Conservation (phyloP, 2,329 filamentous ascomycete genomes). For the Plenodomus lindquistii region DNA sequence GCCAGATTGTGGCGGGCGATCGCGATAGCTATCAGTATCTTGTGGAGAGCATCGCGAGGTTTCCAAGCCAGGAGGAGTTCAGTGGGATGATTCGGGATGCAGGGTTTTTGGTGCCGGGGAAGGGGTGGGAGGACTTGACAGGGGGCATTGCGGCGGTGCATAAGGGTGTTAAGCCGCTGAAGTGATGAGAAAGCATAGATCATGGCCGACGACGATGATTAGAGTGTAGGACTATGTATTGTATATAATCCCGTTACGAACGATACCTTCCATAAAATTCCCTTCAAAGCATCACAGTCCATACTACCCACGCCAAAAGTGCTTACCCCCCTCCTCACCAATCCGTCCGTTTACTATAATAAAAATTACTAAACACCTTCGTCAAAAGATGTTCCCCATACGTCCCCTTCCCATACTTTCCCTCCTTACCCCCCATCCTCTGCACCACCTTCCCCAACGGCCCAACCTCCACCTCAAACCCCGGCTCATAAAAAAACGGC, state of each 20-base stretch:
- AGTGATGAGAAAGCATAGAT: background rate
- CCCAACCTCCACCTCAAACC: conserved; percentile 46
- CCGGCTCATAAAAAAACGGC: conserved; percentile 56
- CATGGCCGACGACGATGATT: background rate
- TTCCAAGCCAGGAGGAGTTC: conserved; percentile 85
- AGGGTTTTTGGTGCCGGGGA: conserved; percentile 79
- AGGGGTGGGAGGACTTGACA: conserved; percentile 81
- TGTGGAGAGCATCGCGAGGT: conserved; percentile 94
- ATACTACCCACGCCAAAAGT: background rate
- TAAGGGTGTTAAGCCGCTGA: conserved; percentile 82
- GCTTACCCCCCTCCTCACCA: conserved; percentile 15
- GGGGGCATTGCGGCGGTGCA: conserved; percentile 94
- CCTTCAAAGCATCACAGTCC: too few relatives aligned
- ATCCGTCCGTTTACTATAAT: conserved; percentile 32
- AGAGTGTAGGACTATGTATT: conserved; percentile 2
- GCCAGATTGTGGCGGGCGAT: conserved; percentile 91
- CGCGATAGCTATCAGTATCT: conserved; percentile 97
- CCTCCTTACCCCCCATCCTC: conserved; percentile 33
- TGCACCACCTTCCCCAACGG: conserved; percentile 46
- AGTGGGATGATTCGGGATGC: conserved; percentile 79
- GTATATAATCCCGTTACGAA: too few relatives aligned
- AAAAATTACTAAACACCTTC: conserved; percentile 51
- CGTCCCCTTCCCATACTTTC: conserved; percentile 17
- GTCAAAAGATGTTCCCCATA: conserved; percentile 50
- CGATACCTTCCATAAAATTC: too few relatives aligned